phyloP scores from a whole-genome alignment of 2,329 filamentous ascomycete species.

The Diaporthe batatas region DNA sequence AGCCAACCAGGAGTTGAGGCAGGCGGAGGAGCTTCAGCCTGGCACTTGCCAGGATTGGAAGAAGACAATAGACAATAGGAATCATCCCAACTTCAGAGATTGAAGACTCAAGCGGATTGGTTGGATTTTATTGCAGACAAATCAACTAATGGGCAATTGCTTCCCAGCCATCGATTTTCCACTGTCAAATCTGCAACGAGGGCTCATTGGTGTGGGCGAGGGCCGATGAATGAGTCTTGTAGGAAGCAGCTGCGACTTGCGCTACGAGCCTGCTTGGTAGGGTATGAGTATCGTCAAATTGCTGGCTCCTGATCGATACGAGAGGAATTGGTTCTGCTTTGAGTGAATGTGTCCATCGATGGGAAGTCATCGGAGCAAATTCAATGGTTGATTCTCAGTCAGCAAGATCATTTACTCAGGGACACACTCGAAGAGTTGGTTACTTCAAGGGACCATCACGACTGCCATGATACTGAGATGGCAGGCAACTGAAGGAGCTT shows the following conservation, averaged over 20 bases:
- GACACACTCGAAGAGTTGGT: not conserved
- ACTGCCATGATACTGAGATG: not conserved
- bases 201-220: not conserved
- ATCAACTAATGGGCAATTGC: not conserved
- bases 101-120: not conserved
- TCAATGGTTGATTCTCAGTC: no score
- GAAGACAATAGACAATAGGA: not conserved
- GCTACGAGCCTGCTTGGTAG: not conserved
- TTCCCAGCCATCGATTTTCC: not conserved
- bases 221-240: not conserved
- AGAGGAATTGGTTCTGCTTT: not conserved
- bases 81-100: not conserved
- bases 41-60: not conserved
- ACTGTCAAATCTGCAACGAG: not conserved
- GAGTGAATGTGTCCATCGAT: not conserved
- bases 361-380: not conserved
- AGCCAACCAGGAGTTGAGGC: constrained; percentile 13
- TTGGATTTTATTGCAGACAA: not conserved
- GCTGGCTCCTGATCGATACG: not conserved
- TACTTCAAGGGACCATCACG: not conserved
- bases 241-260: not conserved
- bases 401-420: not conserved
- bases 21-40: not conserved
- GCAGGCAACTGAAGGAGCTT: not conserved
- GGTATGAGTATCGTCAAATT: not conserved